Evolutionary conservation across 371 early-diverging fungal genomes (phyloP).

Genomic region (Actinomortierella ambigua): DNA sequence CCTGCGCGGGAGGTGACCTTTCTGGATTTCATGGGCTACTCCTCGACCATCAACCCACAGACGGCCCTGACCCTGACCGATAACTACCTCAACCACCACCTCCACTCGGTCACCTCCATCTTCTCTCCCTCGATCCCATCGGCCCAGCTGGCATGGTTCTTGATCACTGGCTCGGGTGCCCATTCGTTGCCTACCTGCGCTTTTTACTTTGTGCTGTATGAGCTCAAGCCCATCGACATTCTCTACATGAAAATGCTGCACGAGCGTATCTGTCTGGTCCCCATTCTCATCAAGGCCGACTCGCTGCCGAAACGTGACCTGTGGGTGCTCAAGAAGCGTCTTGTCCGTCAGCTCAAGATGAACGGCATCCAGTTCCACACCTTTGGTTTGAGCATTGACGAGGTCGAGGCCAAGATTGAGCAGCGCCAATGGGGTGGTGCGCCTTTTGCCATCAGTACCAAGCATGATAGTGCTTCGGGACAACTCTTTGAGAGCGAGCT

Average conservation of each 20-base stretch:
- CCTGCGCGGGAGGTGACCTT: conserved; percentile 29
- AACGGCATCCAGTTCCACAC: conserved; percentile 35
- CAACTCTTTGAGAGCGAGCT: conserved; percentile 28
- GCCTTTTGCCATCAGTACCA: conserved; percentile 29
- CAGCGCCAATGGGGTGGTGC: conserved; percentile 36
- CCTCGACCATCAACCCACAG: conserved; percentile 29
- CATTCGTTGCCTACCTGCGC: conserved; percentile 38
- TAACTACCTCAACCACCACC: conserved; percentile 35
- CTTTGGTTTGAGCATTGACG: conserved; percentile 26
- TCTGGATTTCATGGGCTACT: conserved; percentile 28
- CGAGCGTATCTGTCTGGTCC: conserved; percentile 34
- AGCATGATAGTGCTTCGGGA: conserved; percentile 7
- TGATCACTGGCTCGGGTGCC: conserved; percentile 32
- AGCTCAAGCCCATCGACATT: conserved; percentile 41
- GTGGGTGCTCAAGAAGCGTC: conserved; percentile 33
- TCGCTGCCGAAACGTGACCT: conserved; percentile 30
- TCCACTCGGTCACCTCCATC: conserved; percentile 31
- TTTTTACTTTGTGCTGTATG: conserved; percentile 40
- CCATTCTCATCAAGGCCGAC: conserved; percentile 36
- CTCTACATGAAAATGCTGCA: conserved; percentile 44
- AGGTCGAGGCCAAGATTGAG: conserved; percentile 20
- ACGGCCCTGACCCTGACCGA: conserved; percentile 29
- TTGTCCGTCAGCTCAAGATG: conserved; percentile 39
- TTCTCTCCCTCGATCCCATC: conserved; percentile 33
- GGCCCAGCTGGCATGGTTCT: conserved; percentile 39